phyloP scores from a whole-genome alignment of 768 basidiomycete species.

The Rhodotorula paludigena region DNA sequence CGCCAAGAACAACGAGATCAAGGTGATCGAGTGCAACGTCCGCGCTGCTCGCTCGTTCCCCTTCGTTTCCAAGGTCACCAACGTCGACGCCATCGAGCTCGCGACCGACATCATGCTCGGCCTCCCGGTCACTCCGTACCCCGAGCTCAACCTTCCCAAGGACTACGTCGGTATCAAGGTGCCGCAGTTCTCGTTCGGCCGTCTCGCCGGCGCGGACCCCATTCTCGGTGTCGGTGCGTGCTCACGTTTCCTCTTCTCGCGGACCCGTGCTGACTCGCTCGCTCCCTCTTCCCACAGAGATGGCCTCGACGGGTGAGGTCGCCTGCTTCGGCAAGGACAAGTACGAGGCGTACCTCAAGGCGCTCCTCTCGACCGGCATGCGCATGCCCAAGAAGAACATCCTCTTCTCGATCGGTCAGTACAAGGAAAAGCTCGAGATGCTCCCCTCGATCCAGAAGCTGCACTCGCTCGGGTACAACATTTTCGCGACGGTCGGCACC shows the following conservation, averaged over 20 bases:
- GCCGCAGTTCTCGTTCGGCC: conserved; percentile 98
- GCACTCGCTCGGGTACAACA: conserved; percentile 85
- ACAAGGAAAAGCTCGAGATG: conserved; percentile 94
- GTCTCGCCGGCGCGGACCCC: conserved; percentile 93
- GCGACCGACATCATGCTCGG: conserved; percentile 98
- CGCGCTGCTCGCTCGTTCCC: conserved; percentile 97
- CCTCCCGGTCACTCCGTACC: conserved; percentile 81
- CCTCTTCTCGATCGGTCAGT: conserved; percentile 91
- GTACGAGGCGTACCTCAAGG: conserved; percentile 97
- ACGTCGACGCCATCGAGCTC: conserved; percentile 96
- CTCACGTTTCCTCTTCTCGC: no score
- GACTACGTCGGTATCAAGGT: conserved; percentile 99
- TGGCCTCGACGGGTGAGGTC: conserved; percentile 99
- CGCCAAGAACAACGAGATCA: conserved; percentile 99
- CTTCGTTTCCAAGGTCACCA: conserved; percentile 97
- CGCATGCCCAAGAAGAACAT: conserved; percentile 95
- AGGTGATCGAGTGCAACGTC: conserved; percentile 98
- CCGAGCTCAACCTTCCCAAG: conserved; percentile 73
- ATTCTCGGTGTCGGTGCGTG: conserved; percentile 68
- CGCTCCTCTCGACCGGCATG: conserved; percentile 92
- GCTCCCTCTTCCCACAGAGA: conserved; percentile 55
- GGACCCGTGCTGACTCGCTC: not conserved
- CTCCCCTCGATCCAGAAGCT: conserved; percentile 92
- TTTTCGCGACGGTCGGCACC: conserved; percentile 94
- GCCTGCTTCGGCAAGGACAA: conserved; percentile 97